Base-by-base conservation (phyloP, 1,139 yeast genomes). In the Kodamaea suecica region DNA sequence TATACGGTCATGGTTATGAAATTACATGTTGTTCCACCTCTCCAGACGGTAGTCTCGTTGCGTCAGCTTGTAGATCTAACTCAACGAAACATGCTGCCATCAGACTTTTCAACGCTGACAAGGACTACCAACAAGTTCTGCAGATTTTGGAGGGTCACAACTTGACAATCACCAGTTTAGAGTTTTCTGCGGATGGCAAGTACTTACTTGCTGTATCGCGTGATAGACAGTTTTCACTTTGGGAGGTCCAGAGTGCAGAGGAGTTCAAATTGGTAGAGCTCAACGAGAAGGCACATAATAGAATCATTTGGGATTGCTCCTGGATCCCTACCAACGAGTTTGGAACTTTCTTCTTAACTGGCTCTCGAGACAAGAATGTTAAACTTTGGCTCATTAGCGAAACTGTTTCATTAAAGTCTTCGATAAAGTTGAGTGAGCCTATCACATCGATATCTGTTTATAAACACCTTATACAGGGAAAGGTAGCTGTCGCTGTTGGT, bases 1-100 rank as follows among this genome's bases (percentile, higher is more conserved):
- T 94, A 33, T 94, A 92, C 52, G 98, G 98, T 0, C 99, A 94
- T 57, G 99, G 99, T 10, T 94, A 88, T 60, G 99, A 94, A 57
- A 80, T 90, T 31, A 78, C 88, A 0, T 74, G 95, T 30, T 72
- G 90, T 34, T 95, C 86, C 35, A 74, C 80, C 1, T 76, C 86
- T 3, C 80, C 82, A 10, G 79, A 75, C 49, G 75, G 78, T n/a
- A 57, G 61, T 25, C 58, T 84, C 21, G 72, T 90, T 32, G 96
- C 95, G 1, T 80, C 95, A 7, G 86, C 97, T n/a, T 92, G 97
- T 64, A 77, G 81, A 43, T 90, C 97, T 7, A 92, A 92, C 55
- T 76, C 80, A 5, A 73, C 78, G 23, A 79, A 78, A 43, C 97
- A 92, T 59, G 95, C 97, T 0, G 95, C 82, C 11, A 74, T 92